Evolutionary conservation across 23 red algal genomes (phyloP).

Genomic region (Porphyridium purpureum): DNA sequence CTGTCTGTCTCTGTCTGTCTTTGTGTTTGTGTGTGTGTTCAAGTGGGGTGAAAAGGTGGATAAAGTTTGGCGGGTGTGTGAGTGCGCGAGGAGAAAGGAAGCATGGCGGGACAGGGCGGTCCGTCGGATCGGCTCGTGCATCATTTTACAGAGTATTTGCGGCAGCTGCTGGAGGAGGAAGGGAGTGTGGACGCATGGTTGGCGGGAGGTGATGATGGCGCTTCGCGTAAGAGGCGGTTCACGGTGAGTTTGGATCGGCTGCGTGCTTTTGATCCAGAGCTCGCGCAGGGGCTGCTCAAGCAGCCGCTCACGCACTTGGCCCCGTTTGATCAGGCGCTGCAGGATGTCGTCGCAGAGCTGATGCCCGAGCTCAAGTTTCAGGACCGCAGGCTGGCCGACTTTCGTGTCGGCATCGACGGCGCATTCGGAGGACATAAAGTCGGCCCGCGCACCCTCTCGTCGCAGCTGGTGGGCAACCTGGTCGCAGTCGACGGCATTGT

Average conservation of each 20-base stretch:
- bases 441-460: constrained; percentile 64
- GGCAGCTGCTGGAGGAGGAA: too few relatives aligned
- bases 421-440: constrained; percentile 60
- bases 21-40: too few relatives aligned
- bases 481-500: constrained; percentile 93
- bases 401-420: constrained; percentile 66
- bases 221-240: constrained; percentile 42
- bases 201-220: too few relatives aligned
- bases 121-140: too few relatives aligned
- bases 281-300: constrained; percentile 24
- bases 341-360: constrained; percentile 36
- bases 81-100: too few relatives aligned
- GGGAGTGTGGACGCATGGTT: too few relatives aligned
- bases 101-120: too few relatives aligned
- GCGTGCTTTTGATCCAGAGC: constrained; percentile 38
- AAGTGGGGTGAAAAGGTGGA: too few relatives aligned
- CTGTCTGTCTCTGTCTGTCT: too few relatives aligned
- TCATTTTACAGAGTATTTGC: too few relatives aligned
- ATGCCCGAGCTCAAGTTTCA: constrained; percentile 24
- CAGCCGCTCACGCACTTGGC: constrained; percentile 41
- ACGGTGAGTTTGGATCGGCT: constrained; percentile 58
- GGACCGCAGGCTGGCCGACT: constrained; percentile 19
- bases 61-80: too few relatives aligned
- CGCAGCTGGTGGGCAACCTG: constrained; percentile 51
- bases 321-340: constrained; percentile 59